Conservation (phyloP, 768 basidiomycete genomes). For the Suillus subalutaceus region DNA sequence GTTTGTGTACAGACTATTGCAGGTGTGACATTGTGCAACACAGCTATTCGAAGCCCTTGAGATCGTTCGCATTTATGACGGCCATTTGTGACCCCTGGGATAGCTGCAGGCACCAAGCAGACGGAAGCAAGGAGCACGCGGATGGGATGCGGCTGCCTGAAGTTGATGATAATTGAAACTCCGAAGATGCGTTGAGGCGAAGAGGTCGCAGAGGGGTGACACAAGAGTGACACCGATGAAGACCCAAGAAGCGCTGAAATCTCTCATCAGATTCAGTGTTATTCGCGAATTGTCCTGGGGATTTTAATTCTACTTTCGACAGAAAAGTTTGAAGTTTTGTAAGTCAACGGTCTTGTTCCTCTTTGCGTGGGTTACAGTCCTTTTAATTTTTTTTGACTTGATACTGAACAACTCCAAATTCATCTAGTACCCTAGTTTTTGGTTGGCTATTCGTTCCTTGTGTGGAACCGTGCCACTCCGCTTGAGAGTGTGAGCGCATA, state of each 20-base stretch:
- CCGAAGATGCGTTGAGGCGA: slow-evolving; percentile 8
- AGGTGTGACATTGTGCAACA: not conserved
- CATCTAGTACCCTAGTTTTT: not conserved
- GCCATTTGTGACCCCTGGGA: slow-evolving; percentile 5
- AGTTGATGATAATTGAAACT: slow-evolving; percentile 15
- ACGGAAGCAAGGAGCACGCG: slow-evolving; percentile 5
- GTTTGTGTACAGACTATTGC: not conserved
- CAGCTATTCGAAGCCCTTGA: slow-evolving; percentile 3
- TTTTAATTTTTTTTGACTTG: not conserved
- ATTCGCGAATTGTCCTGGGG: slow-evolving; percentile 9
- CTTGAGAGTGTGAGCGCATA: slow-evolving; percentile 13
- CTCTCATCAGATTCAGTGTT: slow-evolving; percentile 15
- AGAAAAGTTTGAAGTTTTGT: slow-evolving; percentile 14
- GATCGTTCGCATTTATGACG: slow-evolving; percentile 2
- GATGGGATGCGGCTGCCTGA: slow-evolving; percentile 6
- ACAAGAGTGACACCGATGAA: not conserved
- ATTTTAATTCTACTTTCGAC: slow-evolving; percentile 12
- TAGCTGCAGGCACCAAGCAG: not conserved
- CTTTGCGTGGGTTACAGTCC: slow-evolving; percentile 12
- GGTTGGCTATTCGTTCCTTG: slow-evolving; percentile 14
- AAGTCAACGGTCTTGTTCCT: slow-evolving; percentile 6
- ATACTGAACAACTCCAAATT: slow-evolving; percentile 2
- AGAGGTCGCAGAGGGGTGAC: slow-evolving; percentile 9
- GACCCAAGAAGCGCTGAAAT: slow-evolving; percentile 8
- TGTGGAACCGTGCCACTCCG: slow-evolving; percentile 12